Base-by-base conservation (phyloP, 2,329 filamentous ascomycete species). In the Trichophyton equinum region DNA sequence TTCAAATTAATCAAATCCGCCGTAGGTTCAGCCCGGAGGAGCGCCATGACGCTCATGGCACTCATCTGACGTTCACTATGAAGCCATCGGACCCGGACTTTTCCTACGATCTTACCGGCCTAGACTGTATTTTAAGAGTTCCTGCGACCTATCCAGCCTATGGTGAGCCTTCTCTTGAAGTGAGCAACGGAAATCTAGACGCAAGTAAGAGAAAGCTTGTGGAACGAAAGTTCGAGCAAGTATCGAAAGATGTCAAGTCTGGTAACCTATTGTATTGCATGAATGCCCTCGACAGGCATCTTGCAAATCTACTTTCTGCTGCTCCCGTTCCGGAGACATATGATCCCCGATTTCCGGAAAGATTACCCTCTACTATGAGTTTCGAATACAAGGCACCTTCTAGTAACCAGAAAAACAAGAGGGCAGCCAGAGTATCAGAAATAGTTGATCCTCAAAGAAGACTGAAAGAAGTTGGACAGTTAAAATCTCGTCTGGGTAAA, bases 61-160 rank as follows among this genome's bases (percentile, higher is more conserved):
- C 82, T 0, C 78, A 81, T 15, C 73, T 91, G 44, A 74, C 77
- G 8, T 88, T 92, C 72, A 82, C 78, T 58, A 74, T 94, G 63
- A 75, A 74, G 11, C 89, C 89, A 4, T 90, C 88, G 4, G 89
- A 94, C 69, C 89, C 89, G 0, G 89, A 94, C 68, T 92, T 94
- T 67, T 87, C 89, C 0, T 92, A 89, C 71, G 87, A 91, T 63
- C 77, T 92, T 68, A 80, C 84, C 27, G 77, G 81, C 40, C 76
- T 94, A 36, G 79, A 87, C 46, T 91, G 87, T 70, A 78, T 83
- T 49, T 74, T 94, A 42, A 79, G 77, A 58, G 78, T 94, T 20
- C 88, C 89, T 1, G 70, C 69, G 8, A 73, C 73, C 18, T 92
- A 88, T 71, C 88, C 88, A 18, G 72, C 74, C 44, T 65, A 66